phyloP scores from a whole-genome alignment of 345 rosid species.

The Gossypium bickii region DNA sequence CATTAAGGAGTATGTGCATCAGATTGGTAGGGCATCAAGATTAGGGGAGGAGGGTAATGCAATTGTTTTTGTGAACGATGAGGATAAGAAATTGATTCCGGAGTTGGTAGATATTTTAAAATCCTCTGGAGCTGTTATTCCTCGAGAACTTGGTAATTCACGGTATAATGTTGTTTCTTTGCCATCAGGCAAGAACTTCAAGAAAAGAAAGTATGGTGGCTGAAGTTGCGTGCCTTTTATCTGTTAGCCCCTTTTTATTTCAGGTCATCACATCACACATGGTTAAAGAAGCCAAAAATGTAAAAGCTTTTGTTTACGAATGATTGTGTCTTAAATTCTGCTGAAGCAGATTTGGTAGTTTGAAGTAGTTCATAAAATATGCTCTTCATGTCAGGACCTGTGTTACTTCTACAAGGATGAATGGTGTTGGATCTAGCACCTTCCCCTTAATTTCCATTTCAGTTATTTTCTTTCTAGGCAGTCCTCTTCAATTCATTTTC shows the following conservation, averaged over 20 bases:
- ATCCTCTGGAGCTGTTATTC: conserved; percentile 69
- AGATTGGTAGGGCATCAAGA: conserved; percentile 82
- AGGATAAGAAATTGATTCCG: conserved; percentile 57
- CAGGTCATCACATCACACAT: background rate
- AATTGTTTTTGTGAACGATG: conserved; percentile 63
- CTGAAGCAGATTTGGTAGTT: background rate
- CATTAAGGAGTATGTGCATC: conserved; percentile 73
- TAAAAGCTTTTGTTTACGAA: background rate
- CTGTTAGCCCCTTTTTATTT: background rate
- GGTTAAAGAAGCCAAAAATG: background rate
- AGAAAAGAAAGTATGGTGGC: conserved; percentile 56
- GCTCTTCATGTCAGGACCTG: background rate
- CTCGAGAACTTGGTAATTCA: conserved; percentile 62
- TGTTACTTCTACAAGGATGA: background rate
- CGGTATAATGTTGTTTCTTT: conserved; percentile 26
- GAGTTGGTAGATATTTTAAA: conserved; percentile 52
- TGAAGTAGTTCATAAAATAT: background rate
- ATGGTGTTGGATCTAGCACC: background rate
- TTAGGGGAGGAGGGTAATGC: conserved; percentile 73
- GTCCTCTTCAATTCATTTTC: background rate
- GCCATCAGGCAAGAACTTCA: conserved; percentile 39
- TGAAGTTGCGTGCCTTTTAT: conserved; percentile 13
- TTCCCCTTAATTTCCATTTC: background rate
- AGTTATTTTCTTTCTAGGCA: background rate
- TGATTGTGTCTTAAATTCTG: background rate